A percentile compares a stretch with the other conserved stretches of the same genome.
These are phyloP conservation scores for Mallotus repandus DNA, from an alignment of 441 rosid genomes.

Conservation along the genomic window DNA sequence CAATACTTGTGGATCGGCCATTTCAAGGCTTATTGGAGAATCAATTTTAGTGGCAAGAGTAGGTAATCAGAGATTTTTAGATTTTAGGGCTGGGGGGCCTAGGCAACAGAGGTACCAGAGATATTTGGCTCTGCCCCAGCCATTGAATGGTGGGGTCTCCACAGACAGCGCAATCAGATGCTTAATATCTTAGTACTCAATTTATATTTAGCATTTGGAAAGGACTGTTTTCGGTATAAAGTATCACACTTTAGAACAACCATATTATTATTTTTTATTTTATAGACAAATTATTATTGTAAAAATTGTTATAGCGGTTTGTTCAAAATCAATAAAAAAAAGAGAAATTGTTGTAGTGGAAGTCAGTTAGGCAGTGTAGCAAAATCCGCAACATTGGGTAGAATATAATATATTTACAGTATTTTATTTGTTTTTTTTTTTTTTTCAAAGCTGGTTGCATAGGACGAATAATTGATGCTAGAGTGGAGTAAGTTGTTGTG, in stretches of 20 bases:
- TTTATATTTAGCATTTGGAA: conserved; percentile 1
- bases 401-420: not conserved
- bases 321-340: too few species aligned
- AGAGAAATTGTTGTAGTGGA: conserved; percentile 18
- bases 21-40: conserved; percentile 9
- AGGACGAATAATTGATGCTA: not conserved
- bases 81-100: not conserved
- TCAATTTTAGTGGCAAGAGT: conserved; percentile 15
- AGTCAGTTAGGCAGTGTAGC: conserved; percentile 15
- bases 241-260: not conserved
- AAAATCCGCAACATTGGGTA: conserved; percentile 8
- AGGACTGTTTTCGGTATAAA: conserved; percentile 3
- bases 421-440: too few species aligned
- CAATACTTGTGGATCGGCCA: conserved; percentile 11
- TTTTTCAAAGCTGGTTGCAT: not conserved
- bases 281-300: not conserved
- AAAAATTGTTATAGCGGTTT: conserved; percentile 16
- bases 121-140: conserved; percentile 7
- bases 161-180: conserved; percentile 12
- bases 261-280: not conserved
- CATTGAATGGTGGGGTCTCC: conserved; percentile 22
- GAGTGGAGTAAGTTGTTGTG: not conserved
- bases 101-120: conserved; percentile 16
- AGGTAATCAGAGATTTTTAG: not conserved
- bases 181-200: not conserved